Evolutionary conservation across 1,284 basidiomycete species (phyloP).

Genomic region (Trichosporon sp.): DNA sequence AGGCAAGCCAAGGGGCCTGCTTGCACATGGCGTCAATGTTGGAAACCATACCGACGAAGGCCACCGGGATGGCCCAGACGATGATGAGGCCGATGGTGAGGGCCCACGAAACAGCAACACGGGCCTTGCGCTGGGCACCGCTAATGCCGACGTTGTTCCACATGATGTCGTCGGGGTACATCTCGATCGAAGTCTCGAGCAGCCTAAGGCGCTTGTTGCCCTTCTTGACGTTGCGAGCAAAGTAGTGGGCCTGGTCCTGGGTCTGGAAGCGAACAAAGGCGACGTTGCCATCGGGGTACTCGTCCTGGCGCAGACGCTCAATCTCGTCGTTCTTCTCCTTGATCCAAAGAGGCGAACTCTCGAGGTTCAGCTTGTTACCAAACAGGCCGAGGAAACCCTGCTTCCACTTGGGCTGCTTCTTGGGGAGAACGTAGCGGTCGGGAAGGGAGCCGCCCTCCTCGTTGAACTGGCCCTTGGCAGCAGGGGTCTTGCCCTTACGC

Average conservation of each 20-base stretch:
- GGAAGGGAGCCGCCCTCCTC: conserved; percentile 43
- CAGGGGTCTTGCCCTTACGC: conserved; percentile 48
- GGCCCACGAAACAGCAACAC: conserved; percentile 53
- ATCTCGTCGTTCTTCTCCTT: conserved; percentile 52
- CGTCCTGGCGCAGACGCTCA: conserved; percentile 52
- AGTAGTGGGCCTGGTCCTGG: conserved; percentile 57
- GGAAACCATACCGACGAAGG: conserved; percentile 79
- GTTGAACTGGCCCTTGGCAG: conserved; percentile 43
- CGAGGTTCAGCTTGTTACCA: conserved; percentile 55
- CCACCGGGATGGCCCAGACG: conserved; percentile 58
- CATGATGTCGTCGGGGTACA: conserved; percentile 79
- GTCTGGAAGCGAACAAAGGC: conserved; percentile 87
- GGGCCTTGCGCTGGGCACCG: conserved; percentile 53
- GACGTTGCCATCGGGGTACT: conserved; percentile 52
- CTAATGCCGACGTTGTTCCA: conserved; percentile 68
- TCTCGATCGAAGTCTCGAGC: conserved; percentile 59
- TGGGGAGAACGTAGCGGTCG: conserved; percentile 47
- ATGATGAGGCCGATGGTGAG: conserved; percentile 56
- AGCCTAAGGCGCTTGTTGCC: conserved; percentile 34
- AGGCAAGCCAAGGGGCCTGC: conserved; percentile 55
- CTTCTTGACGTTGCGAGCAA: conserved; percentile 61
- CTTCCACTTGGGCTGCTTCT: conserved; percentile 58
- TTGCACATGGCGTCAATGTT: conserved; percentile 71
- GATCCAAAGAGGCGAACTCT: conserved; percentile 54
- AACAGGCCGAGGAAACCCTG: conserved; percentile 55